Evolutionary conservation across 2,329 filamentous ascomycete genomes (phyloP).

Genomic region (Penicillium sp.): DNA sequence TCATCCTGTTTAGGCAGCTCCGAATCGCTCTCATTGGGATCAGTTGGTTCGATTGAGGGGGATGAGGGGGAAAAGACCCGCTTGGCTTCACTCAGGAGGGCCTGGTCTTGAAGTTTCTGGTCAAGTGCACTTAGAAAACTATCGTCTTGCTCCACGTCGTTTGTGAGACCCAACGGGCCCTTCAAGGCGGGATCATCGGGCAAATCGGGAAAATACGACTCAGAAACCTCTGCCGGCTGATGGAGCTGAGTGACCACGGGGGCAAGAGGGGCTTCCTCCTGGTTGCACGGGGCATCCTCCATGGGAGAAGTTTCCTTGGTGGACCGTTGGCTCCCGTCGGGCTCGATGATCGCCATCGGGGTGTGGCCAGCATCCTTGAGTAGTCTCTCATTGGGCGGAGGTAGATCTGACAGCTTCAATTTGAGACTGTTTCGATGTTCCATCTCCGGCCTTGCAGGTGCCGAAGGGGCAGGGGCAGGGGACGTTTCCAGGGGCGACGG

Average conservation of each 20-base stretch:
- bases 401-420: conserved; percentile 36
- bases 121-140: conserved; percentile 43
- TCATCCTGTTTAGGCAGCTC: conserved; percentile 25
- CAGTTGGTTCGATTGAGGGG: conserved; percentile 21
- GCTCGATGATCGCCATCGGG: conserved; percentile 42
- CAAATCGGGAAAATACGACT: conserved; percentile 41
- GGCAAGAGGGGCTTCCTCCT: conserved; percentile 32
- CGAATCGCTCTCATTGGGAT: conserved; percentile 23
- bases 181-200: conserved; percentile 43
- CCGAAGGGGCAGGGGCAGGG: conserved; percentile 24
- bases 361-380: conserved; percentile 44
- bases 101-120: conserved; percentile 42
- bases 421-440: conserved; percentile 33
- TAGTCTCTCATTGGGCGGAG: conserved; percentile 38
- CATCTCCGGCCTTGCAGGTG: conserved; percentile 19
- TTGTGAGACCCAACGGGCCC: conserved; percentile 42
- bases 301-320: conserved; percentile 22
- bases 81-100: conserved; percentile 15
- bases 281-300: conserved; percentile 16
- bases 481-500: conserved; percentile 28
- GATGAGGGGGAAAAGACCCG: conserved; percentile 27
- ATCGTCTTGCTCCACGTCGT: conserved; percentile 39
- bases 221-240: conserved; percentile 37
- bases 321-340: conserved; percentile 25
- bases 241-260: conserved; percentile 29